These are phyloP conservation scores for Aspergillus felis DNA, from an alignment of 2,329 filamentous ascomycete species.

Conservation along the genomic window DNA sequence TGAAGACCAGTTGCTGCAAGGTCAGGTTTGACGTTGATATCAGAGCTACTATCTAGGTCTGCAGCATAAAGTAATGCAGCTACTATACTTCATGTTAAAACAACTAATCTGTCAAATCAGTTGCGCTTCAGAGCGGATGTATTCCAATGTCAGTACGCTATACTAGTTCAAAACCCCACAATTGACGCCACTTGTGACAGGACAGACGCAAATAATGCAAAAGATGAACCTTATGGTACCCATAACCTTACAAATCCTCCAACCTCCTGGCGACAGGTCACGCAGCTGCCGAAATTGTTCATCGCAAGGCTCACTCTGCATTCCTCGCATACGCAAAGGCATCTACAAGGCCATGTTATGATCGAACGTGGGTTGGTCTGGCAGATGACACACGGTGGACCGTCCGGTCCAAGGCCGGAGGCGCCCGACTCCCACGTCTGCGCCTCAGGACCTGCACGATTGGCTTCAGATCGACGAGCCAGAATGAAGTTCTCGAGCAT, in stretches of 20 bases:
- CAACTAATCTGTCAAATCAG: background rate
- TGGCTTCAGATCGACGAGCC: conserved; percentile 42
- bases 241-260: conserved; percentile 86
- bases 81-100: background rate
- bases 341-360: conserved; percentile 94
- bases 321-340: conserved; percentile 89
- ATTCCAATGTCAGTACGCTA: background rate
- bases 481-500: conserved; percentile 59
- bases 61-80: background rate
- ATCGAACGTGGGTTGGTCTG: conserved; percentile 81
- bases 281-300: conserved; percentile 96
- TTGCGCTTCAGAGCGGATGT: background rate
- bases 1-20: background rate
- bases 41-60: background rate
- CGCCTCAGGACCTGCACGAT: conserved; percentile 11
- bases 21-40: background rate
- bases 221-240: conserved; percentile 56
- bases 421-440: conserved; percentile 66
- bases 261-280: conserved; percentile 86
- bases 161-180: background rate
- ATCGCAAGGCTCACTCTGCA: conserved; percentile 89
- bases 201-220: background rate
- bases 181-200: background rate
- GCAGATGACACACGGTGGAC: conserved; percentile 89
- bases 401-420: conserved; percentile 66